These are phyloP conservation scores for Sporothrix humicola DNA, from an alignment of 2,329 filamentous ascomycete species.

Conservation along the genomic window DNA sequence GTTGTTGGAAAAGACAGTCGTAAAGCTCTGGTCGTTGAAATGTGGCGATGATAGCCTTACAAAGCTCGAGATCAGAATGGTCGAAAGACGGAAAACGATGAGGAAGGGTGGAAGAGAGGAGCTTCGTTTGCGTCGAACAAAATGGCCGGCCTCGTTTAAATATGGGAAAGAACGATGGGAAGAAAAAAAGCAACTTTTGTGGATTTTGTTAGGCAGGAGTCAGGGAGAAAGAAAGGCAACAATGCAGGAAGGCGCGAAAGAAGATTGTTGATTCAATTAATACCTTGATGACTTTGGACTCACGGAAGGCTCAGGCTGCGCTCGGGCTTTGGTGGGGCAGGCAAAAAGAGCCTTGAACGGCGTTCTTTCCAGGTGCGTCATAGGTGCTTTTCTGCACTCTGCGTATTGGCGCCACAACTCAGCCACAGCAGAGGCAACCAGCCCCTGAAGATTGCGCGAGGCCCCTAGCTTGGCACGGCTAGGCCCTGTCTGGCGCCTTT, in stretches of 20 bases:
- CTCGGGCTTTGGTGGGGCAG: conserved; percentile 26
- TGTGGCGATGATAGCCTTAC: too few species aligned
- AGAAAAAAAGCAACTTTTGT: background rate
- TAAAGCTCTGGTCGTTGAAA: too few species aligned
- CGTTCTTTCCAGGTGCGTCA: conserved; percentile 11
- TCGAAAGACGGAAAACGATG: too few species aligned
- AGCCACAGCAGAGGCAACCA: conserved; percentile 16
- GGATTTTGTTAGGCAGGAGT: background rate
- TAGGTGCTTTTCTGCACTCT: background rate
- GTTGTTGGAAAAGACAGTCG: background rate
- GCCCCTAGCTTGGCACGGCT: conserved; percentile 7
- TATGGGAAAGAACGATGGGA: background rate
- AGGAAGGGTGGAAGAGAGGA: too few species aligned
- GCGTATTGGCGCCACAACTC: conserved; percentile 27
- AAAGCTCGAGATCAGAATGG: too few species aligned
- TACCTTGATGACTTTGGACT: background rate
- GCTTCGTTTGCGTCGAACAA: background rate
- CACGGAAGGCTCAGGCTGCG: background rate
- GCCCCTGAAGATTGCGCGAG: background rate
- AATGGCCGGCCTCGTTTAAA: background rate
- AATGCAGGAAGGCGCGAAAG: background rate
- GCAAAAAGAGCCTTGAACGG: background rate
- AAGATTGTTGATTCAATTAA: background rate
- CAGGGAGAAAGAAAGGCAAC: background rate
- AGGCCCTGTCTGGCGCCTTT: background rate